Conservation (phyloP, 805 yeast species). For the Myxozyma geophila region DNA sequence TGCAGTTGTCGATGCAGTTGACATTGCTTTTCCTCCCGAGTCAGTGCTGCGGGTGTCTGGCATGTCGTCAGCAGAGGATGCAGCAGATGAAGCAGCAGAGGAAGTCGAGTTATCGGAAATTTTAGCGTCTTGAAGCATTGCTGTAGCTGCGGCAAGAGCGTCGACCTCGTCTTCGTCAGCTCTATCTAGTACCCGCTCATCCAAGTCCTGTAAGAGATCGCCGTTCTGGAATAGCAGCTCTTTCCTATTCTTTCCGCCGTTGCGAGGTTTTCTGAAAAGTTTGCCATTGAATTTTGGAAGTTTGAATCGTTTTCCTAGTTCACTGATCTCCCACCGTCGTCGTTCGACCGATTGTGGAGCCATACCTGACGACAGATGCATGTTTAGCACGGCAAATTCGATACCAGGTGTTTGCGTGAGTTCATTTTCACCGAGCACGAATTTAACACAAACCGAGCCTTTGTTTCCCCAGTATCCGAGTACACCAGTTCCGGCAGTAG, state of each 20-base stretch:
- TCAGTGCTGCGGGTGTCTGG: constrained; percentile 11
- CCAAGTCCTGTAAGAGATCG: constrained; percentile 39
- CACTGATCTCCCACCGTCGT: constrained; percentile 53
- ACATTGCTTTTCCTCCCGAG: constrained; percentile 8
- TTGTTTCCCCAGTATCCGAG: constrained; percentile 64
- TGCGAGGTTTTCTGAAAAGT: constrained; percentile 29
- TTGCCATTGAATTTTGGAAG: constrained; percentile 38
- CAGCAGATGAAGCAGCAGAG: not conserved
- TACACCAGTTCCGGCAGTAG: constrained; percentile 61
- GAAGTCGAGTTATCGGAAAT: not conserved
- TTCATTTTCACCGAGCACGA: constrained; percentile 50
- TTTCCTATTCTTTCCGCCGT: constrained; percentile 30
- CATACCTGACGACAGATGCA: constrained; percentile 62
- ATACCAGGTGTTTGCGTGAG: constrained; percentile 40
- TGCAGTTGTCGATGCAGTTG: constrained; percentile 23
- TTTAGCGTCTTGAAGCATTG: constrained; percentile 8
- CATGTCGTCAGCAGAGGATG: not conserved
- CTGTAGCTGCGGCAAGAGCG: constrained; percentile 12
- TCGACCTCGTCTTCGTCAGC: constrained; percentile 20
- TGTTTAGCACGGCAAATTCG: constrained; percentile 50
- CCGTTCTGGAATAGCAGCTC: constrained; percentile 41
- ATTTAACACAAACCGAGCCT: constrained; percentile 57
- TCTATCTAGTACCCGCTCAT: constrained; percentile 40
- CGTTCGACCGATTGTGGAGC: constrained; percentile 46
- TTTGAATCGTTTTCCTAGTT: constrained; percentile 45